Evolutionary conservation across 2,329 filamentous ascomycete genomes (phyloP).

Genomic region (Fusarium keratoplasticum): DNA sequence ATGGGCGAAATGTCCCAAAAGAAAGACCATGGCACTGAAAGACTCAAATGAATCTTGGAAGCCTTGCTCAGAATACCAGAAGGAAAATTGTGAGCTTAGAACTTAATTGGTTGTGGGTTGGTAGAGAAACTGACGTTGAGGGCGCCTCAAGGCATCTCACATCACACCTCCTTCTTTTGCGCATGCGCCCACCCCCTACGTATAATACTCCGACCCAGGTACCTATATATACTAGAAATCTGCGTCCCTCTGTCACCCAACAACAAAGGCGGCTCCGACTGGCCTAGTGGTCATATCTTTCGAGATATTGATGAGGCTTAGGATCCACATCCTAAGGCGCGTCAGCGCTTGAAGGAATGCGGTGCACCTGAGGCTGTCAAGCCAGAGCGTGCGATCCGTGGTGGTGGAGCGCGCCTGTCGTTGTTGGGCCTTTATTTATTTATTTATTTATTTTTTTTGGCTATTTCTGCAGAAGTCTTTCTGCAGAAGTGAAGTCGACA

Average conservation of each 20-base stretch:
- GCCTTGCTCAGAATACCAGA: rapidly evolving
- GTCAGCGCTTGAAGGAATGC: neutral
- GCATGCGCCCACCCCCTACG: neutral
- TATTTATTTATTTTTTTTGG: neutral
- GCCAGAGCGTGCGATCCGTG: neutral
- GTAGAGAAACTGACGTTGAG: neutral
- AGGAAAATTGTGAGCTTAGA: neutral
- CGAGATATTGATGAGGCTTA: neutral
- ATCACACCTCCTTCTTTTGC: neutral
- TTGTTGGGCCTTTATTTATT: neutral
- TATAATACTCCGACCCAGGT: neutral
- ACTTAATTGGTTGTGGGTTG: neutral
- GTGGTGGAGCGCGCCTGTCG: neutral
- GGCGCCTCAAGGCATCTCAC: neutral
- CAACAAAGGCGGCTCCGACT: neutral
- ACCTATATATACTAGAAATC: neutral
- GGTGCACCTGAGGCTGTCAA: neutral
- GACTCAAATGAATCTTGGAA: neutral
- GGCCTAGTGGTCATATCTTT: neutral
- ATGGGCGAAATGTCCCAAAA: neutral
- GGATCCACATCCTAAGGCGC: neutral
- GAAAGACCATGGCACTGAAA: neutral
- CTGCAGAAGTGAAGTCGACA: neutral
- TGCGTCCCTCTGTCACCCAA: neutral
- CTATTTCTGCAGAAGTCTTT: too few species aligned